Conservation (phyloP, 768 basidiomycete species). For the Inosperma sp. region DNA sequence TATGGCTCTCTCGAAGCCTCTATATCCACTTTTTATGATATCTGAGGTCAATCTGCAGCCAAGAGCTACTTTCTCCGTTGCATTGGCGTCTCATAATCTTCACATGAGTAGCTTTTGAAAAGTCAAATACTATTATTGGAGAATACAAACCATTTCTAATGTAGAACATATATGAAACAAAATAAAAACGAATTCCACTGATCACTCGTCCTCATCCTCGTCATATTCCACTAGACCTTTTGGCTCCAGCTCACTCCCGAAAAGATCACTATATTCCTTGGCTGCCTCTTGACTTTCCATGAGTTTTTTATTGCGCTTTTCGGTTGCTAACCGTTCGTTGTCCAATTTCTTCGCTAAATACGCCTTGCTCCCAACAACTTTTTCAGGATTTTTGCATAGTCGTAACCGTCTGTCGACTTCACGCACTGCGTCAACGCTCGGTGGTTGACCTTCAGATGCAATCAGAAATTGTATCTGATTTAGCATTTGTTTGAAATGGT, state of each 20-base stretch:
- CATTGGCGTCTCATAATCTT: conserved; percentile 14
- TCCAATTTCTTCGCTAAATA: conserved; percentile 69
- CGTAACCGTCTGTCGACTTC: conserved; percentile 85
- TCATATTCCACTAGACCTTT: conserved; percentile 51
- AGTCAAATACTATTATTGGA: too few species aligned
- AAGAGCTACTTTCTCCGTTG: conserved; percentile 25
- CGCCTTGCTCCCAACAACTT: conserved; percentile 84
- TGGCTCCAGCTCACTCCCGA: conserved; percentile 51
- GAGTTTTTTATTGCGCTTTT: conserved; percentile 64
- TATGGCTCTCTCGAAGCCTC: conserved; percentile 44
- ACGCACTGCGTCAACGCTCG: conserved; percentile 80
- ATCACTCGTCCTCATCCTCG: conserved; percentile 45
- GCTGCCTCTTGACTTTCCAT: conserved; percentile 39
- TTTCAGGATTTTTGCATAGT: conserved; percentile 93
- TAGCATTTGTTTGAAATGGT: conserved; percentile 29
- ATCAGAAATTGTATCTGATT: conserved; percentile 57
- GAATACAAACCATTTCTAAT: conserved; percentile 3
- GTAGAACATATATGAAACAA: background rate
- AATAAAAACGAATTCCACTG: background rate
- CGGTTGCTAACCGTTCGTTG: conserved; percentile 63
- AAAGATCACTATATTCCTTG: conserved; percentile 63
- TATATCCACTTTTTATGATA: conserved; percentile 27
- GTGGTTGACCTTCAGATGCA: conserved; percentile 47
- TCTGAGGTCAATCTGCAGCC: conserved; percentile 36
- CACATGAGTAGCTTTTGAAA: too few species aligned